Base-by-base conservation (phyloP, 805 yeast genomes). In the Wickerhamiella qilinensis region DNA sequence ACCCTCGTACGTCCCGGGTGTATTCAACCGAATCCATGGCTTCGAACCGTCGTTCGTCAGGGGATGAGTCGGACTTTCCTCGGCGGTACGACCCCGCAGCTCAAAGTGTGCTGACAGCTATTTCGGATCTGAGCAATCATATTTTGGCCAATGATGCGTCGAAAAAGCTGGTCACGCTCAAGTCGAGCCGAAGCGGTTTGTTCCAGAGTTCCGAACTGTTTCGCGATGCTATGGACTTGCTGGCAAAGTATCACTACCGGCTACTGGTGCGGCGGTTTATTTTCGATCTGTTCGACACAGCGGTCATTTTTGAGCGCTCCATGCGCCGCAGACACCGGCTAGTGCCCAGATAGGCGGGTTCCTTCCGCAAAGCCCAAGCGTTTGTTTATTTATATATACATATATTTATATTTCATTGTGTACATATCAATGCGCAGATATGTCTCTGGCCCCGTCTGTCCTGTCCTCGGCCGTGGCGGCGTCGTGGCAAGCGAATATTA, bases 211-310 rank as follows among this genome's bases (percentile, higher is more conserved):
- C 72, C 11, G 69, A 63, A 2, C 56, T 80, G 37, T 73, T 80
- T 51, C 63, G 53, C 54, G 67, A 64, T 50, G 73, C 62, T 37
- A 62, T 64, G 57, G 64, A 58, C 39, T 65, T 62, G 49, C 66
- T 65, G 66, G 79, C 64, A 46, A 62, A 55, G 53, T 84, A 58
- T 63, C 68, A 66, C 35, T 80, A 73, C 55, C 70, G 76, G 45
- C 73, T 70, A 38, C 70, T 71, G 3, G 73, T 72, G 16, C 60
- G 93, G 28, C 65, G 72, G 45, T 77, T 75, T 50, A 60, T 84
- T 14, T 68, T 77, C 48, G 86, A 76, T 32, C 58, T 79, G 38
- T 71, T 81, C 46, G 69, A 71, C 38, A 68, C 43, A 18, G 36
- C 35, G n/a, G 27, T 22, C 12, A 39, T 47, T 30, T 24, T 49